Evolutionary conservation across 2,329 filamentous ascomycete genomes (phyloP).

Genomic region (Fusarium denticulatum): DNA sequence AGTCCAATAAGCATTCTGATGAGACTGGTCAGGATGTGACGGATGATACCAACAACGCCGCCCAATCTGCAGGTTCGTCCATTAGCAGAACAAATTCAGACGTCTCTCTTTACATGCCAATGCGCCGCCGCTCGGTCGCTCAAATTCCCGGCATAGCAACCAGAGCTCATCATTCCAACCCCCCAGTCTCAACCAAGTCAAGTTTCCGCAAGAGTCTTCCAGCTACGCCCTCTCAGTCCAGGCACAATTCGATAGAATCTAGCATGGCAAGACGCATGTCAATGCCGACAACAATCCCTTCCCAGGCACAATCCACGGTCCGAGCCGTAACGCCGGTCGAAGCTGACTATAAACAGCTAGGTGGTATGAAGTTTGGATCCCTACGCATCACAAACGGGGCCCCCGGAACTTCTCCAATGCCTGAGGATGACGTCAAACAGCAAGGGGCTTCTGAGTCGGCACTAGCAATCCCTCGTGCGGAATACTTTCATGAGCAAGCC

Average conservation of each 20-base stretch:
- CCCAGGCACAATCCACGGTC: constrained; percentile 29
- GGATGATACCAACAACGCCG: constrained; percentile 34
- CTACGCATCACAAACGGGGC: constrained; percentile 70
- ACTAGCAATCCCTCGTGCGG: neutral
- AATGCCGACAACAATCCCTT: constrained; percentile 43
- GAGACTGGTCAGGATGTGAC: constrained; percentile 33
- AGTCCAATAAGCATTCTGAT: constrained; percentile 21
- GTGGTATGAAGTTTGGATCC: constrained; percentile 70
- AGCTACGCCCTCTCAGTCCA: constrained; percentile 51
- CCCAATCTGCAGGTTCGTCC: constrained; percentile 28
- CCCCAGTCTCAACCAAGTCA: constrained; percentile 41
- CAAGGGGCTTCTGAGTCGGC: constrained; percentile 14
- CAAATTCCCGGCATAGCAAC: constrained; percentile 63
- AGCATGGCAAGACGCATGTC: constrained; percentile 47
- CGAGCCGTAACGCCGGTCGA: constrained; percentile 58
- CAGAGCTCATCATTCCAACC: constrained; percentile 45
- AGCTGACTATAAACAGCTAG: constrained; percentile 67
- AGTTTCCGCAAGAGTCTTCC: constrained; percentile 53
- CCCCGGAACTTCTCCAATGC: constrained; percentile 57
- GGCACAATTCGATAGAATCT: constrained; percentile 54
- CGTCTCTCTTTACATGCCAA: constrained; percentile 57
- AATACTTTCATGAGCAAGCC: constrained; percentile 19
- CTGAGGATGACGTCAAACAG: constrained; percentile 28
- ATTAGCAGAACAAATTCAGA: constrained; percentile 56
- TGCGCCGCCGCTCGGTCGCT: constrained; percentile 59